A percentile compares a stretch with the other conserved stretches of the same genome.
Conservation (phyloP, 352 stramenopile genomes). For the Phytopythium montanum region DNA sequence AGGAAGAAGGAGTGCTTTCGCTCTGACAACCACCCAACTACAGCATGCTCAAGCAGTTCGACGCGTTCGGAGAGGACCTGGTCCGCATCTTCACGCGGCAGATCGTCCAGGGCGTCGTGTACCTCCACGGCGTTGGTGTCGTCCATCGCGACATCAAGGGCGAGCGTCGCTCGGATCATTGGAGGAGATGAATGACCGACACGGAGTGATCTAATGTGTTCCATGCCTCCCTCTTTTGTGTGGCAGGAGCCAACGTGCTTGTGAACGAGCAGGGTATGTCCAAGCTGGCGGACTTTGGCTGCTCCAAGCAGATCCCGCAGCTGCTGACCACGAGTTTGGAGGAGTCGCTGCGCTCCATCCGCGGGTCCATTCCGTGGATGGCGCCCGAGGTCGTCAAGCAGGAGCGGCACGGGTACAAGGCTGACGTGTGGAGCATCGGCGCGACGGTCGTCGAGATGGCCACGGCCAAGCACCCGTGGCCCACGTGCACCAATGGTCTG, state of each 20-base stretch:
- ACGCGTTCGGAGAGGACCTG: constrained; percentile 89
- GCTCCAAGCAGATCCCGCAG: constrained; percentile 83
- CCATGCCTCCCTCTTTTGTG: not conserved
- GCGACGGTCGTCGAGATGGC: constrained; percentile 82
- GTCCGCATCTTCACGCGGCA: constrained; percentile 90
- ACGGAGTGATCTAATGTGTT: not conserved
- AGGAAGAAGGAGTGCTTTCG: not conserved
- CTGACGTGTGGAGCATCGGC: constrained; percentile 80
- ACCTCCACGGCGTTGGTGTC: constrained; percentile 90
- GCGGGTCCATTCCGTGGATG: constrained; percentile 87
- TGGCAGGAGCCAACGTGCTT: constrained; percentile 79
- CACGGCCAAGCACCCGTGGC: constrained; percentile 69
- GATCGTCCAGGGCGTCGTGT: constrained; percentile 89
- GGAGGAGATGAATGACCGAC: not conserved
- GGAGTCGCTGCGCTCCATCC: constrained; percentile 76
- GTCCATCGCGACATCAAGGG: constrained; percentile 95
- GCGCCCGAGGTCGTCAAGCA: constrained; percentile 74
- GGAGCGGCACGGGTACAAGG: constrained; percentile 69
- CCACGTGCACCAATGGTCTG: constrained; percentile 48
- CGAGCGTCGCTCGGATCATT: constrained; percentile 3
- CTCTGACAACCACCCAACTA: not conserved
- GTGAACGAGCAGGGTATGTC: constrained; percentile 85
- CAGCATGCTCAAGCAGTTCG: constrained; percentile 92
- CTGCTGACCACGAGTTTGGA: constrained; percentile 80
- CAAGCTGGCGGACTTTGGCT: constrained; percentile 90